Conservation (phyloP, 352 stramenopile species). For the Pythium phragmiticola region DNA sequence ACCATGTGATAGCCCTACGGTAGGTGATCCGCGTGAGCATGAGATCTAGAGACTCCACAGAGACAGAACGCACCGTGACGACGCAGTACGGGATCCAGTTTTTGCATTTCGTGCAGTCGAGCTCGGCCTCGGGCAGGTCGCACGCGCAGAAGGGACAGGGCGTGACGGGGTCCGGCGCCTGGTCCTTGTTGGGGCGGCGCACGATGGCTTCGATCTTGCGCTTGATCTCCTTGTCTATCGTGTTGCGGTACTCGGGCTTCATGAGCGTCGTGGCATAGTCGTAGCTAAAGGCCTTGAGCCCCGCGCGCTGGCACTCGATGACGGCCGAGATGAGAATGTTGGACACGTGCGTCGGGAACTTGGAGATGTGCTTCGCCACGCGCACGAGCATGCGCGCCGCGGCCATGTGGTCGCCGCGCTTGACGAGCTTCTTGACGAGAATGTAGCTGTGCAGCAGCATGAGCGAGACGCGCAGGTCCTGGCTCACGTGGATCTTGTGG, state of each 20-base stretch:
- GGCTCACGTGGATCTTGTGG: conserved; percentile 87
- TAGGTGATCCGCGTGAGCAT: neutral
- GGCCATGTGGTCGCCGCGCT: conserved; percentile 77
- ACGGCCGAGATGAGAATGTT: conserved; percentile 93
- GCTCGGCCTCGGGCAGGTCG: conserved; percentile 79
- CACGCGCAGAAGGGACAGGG: conserved; percentile 85
- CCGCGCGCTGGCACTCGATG: conserved; percentile 92
- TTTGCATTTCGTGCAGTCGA: conserved; percentile 91
- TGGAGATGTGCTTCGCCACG: conserved; percentile 90
- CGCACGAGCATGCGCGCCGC: conserved; percentile 90
- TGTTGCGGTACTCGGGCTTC: conserved; percentile 85
- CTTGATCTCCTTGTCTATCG: conserved; percentile 89
- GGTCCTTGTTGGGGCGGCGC: conserved; percentile 88
- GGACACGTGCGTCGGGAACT: conserved; percentile 89
- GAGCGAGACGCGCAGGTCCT: conserved; percentile 84
- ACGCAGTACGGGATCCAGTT: conserved; percentile 93
- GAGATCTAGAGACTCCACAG: too few relatives aligned
- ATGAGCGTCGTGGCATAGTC: conserved; percentile 92
- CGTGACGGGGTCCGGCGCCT: conserved; percentile 58
- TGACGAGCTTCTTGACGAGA: conserved; percentile 92
- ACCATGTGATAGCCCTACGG: conserved; percentile 92
- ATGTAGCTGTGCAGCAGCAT: conserved; percentile 94
- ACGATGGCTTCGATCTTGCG: conserved; percentile 95
- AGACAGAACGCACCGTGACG: conserved; percentile 63
- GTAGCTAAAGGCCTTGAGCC: conserved; percentile 88